Evolutionary conservation across 2,329 filamentous ascomycete genomes (phyloP), one percentile per base, ranked within the genome.

Genomic region (Parascedosporium putredinis): DNA sequence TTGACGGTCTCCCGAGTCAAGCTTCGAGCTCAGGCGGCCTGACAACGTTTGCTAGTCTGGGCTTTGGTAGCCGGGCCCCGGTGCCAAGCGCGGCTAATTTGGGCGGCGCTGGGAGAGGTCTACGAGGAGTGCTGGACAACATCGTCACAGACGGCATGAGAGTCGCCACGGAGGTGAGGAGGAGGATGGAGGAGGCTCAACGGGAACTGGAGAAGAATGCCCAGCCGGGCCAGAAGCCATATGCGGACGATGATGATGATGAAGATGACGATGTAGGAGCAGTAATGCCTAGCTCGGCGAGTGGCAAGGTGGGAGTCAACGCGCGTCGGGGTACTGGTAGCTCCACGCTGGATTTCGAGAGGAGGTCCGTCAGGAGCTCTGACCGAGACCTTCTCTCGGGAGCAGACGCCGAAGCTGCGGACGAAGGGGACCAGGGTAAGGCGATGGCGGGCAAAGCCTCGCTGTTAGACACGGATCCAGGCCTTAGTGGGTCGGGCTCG

Each of bases 61-160:
- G 80, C 51, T 76, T 81, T 49, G 72, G 70, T 55, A 62, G 68
- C 2, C 47, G 47, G 2, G 50, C 43, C 16, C 42, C 50, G 5
- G 47, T 42, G 5, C 45, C 50, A 5, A 48, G 29, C 4, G 47
- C 18, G 12, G 47, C 57, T 68, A 62, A 67, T 45, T 59, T 69
- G 55, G 56, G 64, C 36, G 59, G 65, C 54, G 83, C 53, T 74
- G 83, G 59, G 73, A 78, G 90, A 56, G 88, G 93, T 20, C 75
- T 98, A 1, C 79, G 93, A 38, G 93, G 93, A 18, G 93, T 98
- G 52, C 73, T 98, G 34, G 93, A 98, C 69, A 95, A 95, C 59
- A 97, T 98, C 59, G 93, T 97, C 55, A 95, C 86, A 2, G 93
- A 98, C 62, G 93, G 93, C 38, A 96, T 97, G 83, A 84, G 91